Base-by-base conservation (phyloP, 2,329 filamentous ascomycete genomes). In the Aspergillus chevalieri region DNA sequence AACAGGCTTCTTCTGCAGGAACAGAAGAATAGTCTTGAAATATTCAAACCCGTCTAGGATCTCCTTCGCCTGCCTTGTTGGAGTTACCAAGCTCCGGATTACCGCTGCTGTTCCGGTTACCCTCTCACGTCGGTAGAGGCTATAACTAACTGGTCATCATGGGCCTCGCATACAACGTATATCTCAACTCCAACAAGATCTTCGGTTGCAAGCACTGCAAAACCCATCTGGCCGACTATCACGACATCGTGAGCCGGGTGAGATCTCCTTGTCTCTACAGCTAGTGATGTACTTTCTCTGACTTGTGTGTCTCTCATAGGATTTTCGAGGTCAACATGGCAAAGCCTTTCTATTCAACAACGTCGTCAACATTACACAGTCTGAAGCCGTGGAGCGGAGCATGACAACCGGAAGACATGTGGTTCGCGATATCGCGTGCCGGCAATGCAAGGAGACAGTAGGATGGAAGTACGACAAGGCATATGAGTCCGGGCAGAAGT, bases 391-490 rank as follows among this genome's bases (percentile, higher is more conserved):
- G 66, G 93, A 98, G 74, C 89, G 93, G 57, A 95, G 87, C 74
- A 98, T 98, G 93, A 98, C 93, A 12, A 98, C 93, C 1, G 93
- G 93, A 47, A 83, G 88, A 48, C 93, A 98, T 71, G 80, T 97
- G 49, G 93, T 98, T 44, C 85, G 93, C 51, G 93, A 98, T 68
- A 96, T 98, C 62, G 78, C 78, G 51, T 98, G 93, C 75, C 81
- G 86, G 51, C 88, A 95, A 71, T 98, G 93, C 80, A 87, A 86
- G 66, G 87, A 91, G 69, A 87, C 86, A 26, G 93, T 98, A 47
- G 93, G 93, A 33, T 98, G 93, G 93, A 97, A 95, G 71, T 98
- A 98, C 69, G 93, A 98, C 72, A 95, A 94, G 75, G 93, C 93
- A 1, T 97, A 87, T 68, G 93, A 98, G 75, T 72, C 77, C 30